Base-by-base conservation (phyloP, 2,329 filamentous ascomycete species). In the Paecilomyces variotii region DNA sequence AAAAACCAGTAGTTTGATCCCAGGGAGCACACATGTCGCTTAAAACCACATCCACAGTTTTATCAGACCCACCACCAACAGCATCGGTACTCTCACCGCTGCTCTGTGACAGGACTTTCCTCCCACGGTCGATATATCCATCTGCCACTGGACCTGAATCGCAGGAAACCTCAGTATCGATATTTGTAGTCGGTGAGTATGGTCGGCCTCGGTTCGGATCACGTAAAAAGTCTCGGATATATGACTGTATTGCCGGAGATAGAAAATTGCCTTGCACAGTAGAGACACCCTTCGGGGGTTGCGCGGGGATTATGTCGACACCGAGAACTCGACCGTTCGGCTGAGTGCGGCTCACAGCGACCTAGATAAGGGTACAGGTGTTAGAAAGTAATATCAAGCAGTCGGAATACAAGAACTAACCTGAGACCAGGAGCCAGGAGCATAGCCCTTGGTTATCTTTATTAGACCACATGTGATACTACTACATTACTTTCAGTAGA, bases 1-100 rank as follows among this genome's bases (percentile, higher is more conserved):
- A 87, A 79, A 89, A 91, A 70, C 87, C 88, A 70, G 82, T 81
- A 56, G 84, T 89, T 79, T 90, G 89, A 68, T 86, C 82, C 91
- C 91, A 97, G 88, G 94, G 92, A 82, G 83, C 93, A 85, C 87
- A 99, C 94, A 99, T 99, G 84, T 99, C 94, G 85, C 91, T 96
- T 72, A 99, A 80, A 72, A 99, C 90, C 71, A 99, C 85, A 78
- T 97, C 90, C 64, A 97, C 92, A 69, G 84, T 84, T 69, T 82
- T 82, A 62, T 82, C 82, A 57, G 60, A 32, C 54, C 64, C 60
- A 54, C 28, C 58, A 53, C 28, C 59, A 28, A 24, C 55, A 24
- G 25, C 25, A 55, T 54, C 45, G 32, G 57, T 30, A 39, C 56
- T 57, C 45, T 57, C 52, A 4, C 32, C 24, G 34, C 74, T 65